Evolutionary conservation across 306 rosid species (phyloP), one percentile per base, ranked within the genome.

Genomic region (Quercus ilex): DNA sequence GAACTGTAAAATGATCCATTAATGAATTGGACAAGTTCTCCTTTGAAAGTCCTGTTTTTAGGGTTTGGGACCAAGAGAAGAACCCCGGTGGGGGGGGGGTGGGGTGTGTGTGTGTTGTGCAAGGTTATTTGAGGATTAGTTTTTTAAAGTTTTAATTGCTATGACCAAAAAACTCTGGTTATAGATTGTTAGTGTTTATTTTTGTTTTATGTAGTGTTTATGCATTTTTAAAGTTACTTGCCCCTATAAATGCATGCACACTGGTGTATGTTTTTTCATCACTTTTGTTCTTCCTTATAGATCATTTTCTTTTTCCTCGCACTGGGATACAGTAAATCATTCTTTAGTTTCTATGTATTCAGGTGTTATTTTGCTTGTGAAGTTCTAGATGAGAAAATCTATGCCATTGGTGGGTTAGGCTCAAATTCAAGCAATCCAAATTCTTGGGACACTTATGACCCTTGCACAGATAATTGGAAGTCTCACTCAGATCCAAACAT

Each of bases 361-460:
- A 93, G 99, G 90, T 91, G 96, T 80, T 88, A 84, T 87, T 93
- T 91, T 85, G 86, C 96, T 55, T 90, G 91, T 87, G 99, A 92
- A 84, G 94, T 88, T 43, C 58, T 91, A 78, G 89, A 90, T 70
- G 88, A 79, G 65, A 91, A 95, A 84, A 81, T 95, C 35, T 90
- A 91, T 79, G 91, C 94, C 19, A 87, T 95, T 55, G 99, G 97
- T 18, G 99, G 99, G 31, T 64, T 91, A 73, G 90, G 87, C 79
- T 85, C 91, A 74, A 85, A 83, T 80, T 85, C 97, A 85, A 87
- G 88, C 55, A 88, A 85, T 74, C 90, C 88, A 71, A 89, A 80
- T 70, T 91, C 99, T 57, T 91, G 98, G 99, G 98, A 95, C 76
- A 82, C 89, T 43, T 92, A 87, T 58, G 94, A 95, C 62, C 92